phyloP scores from a whole-genome alignment of 129 eudicot genomes.

The Centella asiatica region DNA sequence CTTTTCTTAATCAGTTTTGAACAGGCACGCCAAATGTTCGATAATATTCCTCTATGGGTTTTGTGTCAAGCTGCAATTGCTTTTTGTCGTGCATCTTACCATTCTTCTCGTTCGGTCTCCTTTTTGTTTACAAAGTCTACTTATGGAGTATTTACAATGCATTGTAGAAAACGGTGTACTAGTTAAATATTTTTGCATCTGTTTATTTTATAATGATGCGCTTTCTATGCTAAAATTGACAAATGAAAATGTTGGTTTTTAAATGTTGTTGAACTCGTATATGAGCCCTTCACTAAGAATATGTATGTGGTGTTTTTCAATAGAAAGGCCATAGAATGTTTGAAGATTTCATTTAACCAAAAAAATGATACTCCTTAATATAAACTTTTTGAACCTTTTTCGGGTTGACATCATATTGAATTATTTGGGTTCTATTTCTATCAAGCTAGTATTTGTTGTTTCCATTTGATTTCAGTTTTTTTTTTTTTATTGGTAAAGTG shows the following conservation, averaged over 20 bases:
- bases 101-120: too few species aligned
- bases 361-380: too few species aligned
- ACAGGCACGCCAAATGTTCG: conserved; percentile 9
- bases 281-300: not conserved
- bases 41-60: not conserved
- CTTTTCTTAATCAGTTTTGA: not conserved
- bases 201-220: not conserved
- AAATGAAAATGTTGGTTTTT: not conserved
- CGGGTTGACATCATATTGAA: too few species aligned
- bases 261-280: not conserved
- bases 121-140: not conserved
- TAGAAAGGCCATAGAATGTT: too few species aligned
- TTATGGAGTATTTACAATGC: not conserved
- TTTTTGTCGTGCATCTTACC: not conserved
- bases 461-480: not conserved
- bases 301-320: too few species aligned
- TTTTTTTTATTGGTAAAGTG: not conserved
- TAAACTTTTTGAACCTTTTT: too few species aligned
- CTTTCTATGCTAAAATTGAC: not conserved
- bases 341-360: too few species aligned
- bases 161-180: not conserved
- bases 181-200: not conserved
- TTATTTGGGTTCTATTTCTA: too few species aligned
- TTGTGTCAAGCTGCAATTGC: not conserved
- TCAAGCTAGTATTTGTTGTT: too few species aligned